phyloP scores from a whole-genome alignment of 2,329 filamentous ascomycete genomes.

The Truncatella angustata region DNA sequence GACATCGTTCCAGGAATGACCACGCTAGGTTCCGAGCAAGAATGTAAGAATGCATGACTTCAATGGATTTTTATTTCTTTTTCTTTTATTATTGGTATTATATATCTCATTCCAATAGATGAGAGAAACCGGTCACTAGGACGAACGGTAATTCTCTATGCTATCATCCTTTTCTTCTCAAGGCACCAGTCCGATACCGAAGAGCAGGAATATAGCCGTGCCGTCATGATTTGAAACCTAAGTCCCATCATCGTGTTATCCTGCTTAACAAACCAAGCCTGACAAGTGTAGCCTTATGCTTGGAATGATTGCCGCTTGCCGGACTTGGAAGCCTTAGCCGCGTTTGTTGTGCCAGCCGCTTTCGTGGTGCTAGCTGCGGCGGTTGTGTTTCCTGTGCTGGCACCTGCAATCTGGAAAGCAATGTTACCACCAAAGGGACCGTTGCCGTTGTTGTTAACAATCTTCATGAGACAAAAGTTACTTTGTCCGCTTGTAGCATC shows the following conservation, averaged over 20 bases:
- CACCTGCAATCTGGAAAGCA: conserved; percentile 18
- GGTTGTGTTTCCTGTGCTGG: background rate
- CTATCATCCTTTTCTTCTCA: background rate
- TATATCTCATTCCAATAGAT: too few species aligned
- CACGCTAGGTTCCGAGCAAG: too few species aligned
- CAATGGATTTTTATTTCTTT: too few species aligned
- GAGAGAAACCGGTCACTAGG: too few species aligned
- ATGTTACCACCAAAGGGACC: conserved; percentile 19
- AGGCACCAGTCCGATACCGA: background rate
- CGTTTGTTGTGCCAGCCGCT: too few species aligned
- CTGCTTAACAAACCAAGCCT: background rate
- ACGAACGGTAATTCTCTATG: too few species aligned
- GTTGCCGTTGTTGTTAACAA: conserved; percentile 17
- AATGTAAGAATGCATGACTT: too few species aligned
- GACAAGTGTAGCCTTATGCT: background rate
- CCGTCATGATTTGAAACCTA: background rate
- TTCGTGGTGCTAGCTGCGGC: background rate
- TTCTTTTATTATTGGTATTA: too few species aligned
- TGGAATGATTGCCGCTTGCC: conserved; percentile 3
- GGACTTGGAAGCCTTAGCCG: background rate
- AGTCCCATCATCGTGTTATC: background rate
- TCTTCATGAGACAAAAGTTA: conserved; percentile 19
- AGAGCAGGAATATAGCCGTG: background rate
- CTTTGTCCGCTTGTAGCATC: conserved; percentile 6
- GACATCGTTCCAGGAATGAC: too few species aligned